phyloP scores from a whole-genome alignment of 1,284 basidiomycete species.

The Schizopora paradoxa region DNA sequence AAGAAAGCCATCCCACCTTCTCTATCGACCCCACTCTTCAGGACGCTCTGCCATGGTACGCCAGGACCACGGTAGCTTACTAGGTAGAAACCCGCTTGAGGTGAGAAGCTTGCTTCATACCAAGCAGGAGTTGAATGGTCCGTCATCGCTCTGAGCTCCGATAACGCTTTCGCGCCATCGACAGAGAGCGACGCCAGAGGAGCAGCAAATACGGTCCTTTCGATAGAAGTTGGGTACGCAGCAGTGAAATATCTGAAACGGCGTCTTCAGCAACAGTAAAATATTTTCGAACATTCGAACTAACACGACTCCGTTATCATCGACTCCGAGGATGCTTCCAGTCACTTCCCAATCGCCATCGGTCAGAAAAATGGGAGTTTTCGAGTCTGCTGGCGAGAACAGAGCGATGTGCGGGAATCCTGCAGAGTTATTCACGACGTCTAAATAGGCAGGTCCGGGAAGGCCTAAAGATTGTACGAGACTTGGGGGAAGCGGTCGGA shows the following conservation, averaged over 20 bases:
- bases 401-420: slow-evolving; percentile 90
- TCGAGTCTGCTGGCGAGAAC: slow-evolving; percentile 70
- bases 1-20: slow-evolving; percentile 22
- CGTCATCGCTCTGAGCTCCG: slow-evolving; percentile 57
- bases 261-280: not conserved
- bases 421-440: slow-evolving; percentile 73
- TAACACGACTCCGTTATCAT: slow-evolving; percentile 67
- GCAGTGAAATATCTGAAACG: slow-evolving; percentile 80
- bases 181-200: slow-evolving; percentile 44
- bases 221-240: slow-evolving; percentile 75
- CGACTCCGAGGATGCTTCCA: slow-evolving; percentile 66
- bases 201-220: slow-evolving; percentile 81
- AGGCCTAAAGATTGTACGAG: slow-evolving; percentile 33
- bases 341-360: slow-evolving; percentile 88
- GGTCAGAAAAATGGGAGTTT: slow-evolving; percentile 77
- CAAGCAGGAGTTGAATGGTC: slow-evolving; percentile 57
- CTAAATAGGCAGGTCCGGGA: slow-evolving; percentile 67
- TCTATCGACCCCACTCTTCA: slow-evolving; percentile 61
- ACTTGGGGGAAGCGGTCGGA: slow-evolving; percentile 48
- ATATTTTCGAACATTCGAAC: slow-evolving; percentile 29
- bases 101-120: slow-evolving; percentile 74
- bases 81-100: slow-evolving; percentile 79
- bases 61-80: slow-evolving; percentile 78
- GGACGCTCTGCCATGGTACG: slow-evolving; percentile 82
- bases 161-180: slow-evolving; percentile 23